A percentile compares a stretch with the other conserved stretches of the same genome.
These are phyloP conservation scores for Rhinocladiella similis DNA, from an alignment of 2,329 filamentous ascomycete genomes.

Conservation along the genomic window DNA sequence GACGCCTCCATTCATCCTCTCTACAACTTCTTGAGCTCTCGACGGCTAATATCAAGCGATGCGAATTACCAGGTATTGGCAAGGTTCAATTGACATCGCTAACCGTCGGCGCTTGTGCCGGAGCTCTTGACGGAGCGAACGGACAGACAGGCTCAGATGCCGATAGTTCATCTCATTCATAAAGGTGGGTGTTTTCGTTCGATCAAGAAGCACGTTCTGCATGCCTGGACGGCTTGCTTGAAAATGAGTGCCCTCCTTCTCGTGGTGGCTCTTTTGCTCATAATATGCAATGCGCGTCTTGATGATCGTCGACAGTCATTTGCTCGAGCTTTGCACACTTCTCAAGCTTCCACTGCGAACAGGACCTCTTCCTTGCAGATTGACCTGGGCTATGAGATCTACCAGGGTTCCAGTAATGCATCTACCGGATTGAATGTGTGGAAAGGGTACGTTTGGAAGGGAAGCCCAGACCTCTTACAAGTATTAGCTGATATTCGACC, in stretches of 20 bases:
- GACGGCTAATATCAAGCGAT: not conserved
- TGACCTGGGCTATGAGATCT: constrained; percentile 49
- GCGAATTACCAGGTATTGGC: not conserved
- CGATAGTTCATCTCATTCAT: too few relatives aligned
- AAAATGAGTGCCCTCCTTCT: not conserved
- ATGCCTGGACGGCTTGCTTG: not conserved
- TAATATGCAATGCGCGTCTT: too few relatives aligned
- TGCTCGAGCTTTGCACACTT: not conserved
- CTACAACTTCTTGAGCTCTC: not conserved
- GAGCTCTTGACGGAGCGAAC: too few relatives aligned
- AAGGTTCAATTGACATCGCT: too few relatives aligned
- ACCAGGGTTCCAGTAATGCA: constrained; percentile 45
- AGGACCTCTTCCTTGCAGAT: constrained; percentile 33
- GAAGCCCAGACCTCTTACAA: not conserved
- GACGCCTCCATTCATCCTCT: not conserved
- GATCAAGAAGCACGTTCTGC: too few relatives aligned
- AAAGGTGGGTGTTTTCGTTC: too few relatives aligned
- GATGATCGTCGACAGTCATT: constrained; percentile 6
- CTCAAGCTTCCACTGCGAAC: constrained; percentile 1
- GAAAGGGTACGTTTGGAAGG: constrained; percentile 42
- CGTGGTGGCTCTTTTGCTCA: not conserved
- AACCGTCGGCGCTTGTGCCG: too few relatives aligned
- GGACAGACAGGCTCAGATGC: too few relatives aligned
- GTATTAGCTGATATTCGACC: constrained; percentile 9
- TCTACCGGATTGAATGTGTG: constrained; percentile 45